A percentile compares a stretch with the other conserved stretches of the same genome.
These are phyloP conservation scores for Chlorella sp. DNA, from an alignment of 139 green algal genomes.

Conservation along the genomic window DNA sequence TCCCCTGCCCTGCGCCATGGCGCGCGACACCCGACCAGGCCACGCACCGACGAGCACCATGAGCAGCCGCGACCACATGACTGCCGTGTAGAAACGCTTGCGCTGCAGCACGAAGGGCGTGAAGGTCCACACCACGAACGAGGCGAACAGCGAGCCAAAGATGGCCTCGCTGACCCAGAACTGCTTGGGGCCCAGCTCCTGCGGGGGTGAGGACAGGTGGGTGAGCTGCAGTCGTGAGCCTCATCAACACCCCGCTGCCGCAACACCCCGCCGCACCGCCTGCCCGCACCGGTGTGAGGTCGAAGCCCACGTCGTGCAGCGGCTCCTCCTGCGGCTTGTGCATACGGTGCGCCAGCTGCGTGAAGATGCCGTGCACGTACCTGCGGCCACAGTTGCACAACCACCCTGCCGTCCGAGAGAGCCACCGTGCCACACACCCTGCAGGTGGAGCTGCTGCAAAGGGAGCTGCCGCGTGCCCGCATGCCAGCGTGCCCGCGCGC, in stretches of 20 bases:
- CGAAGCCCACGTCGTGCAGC: slow-evolving; percentile 73
- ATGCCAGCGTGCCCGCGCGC: too few relatives aligned
- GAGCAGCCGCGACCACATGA: slow-evolving; percentile 73
- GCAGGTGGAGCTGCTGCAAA: too few relatives aligned
- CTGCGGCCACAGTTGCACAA: too few relatives aligned
- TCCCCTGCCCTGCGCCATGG: too few relatives aligned
- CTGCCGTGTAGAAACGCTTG: slow-evolving; percentile 86
- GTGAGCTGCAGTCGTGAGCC: too few relatives aligned
- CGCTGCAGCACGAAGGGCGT: slow-evolving; percentile 71
- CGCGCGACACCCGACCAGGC: too few relatives aligned
- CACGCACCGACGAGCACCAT: slow-evolving; percentile 59
- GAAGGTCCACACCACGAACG: slow-evolving; percentile 80
- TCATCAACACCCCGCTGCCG: too few relatives aligned
- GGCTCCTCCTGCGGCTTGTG: slow-evolving; percentile 60
- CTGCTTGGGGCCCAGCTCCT: slow-evolving; percentile 65
- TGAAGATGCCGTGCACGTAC: slow-evolving; percentile 87
- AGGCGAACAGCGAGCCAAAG: slow-evolving; percentile 64
- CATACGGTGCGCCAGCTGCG: slow-evolving; percentile 76
- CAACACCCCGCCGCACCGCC: too few relatives aligned
- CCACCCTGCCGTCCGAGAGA: too few relatives aligned
- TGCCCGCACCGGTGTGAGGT: slow-evolving; percentile 59
- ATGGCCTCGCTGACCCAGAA: slow-evolving; percentile 80
- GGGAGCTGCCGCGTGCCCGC: too few relatives aligned
- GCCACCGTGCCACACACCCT: too few relatives aligned
- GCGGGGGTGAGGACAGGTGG: too few relatives aligned